Percentiles rank a stretch among this genome's conserved stretches.
phyloP scores from a whole-genome alignment of 2,329 filamentous ascomycete genomes.

The Aspergillus pseudotamarii region DNA sequence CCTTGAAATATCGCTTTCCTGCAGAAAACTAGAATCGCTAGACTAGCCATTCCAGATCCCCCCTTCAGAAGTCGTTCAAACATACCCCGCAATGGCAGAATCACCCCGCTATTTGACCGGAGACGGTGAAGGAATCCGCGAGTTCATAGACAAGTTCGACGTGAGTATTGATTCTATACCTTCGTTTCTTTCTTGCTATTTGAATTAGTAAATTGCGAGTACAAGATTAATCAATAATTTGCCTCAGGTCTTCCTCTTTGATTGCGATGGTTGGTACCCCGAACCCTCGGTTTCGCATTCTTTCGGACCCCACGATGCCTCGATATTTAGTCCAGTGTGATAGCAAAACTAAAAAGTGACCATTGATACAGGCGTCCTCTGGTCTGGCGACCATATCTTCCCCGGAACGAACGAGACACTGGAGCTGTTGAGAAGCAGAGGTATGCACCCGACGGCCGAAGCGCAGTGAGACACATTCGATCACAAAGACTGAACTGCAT shows the following conservation, averaged over 20 bases:
- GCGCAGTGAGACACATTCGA: slow-evolving; percentile 2
- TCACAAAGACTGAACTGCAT: not conserved
- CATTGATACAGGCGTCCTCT: slow-evolving; percentile 76
- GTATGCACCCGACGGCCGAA: slow-evolving; percentile 47
- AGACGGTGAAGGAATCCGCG: slow-evolving; percentile 72
- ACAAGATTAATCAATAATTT: slow-evolving; percentile 21
- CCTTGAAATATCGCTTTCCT: not conserved
- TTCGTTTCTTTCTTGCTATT: not conserved
- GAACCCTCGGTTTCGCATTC: not conserved
- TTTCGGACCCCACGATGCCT: not conserved
- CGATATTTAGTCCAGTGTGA: not conserved
- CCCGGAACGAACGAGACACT: slow-evolving; percentile 83
- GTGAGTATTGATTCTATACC: slow-evolving; percentile 58
- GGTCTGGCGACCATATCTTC: slow-evolving; percentile 92
- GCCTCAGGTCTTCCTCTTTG: slow-evolving; percentile 81
- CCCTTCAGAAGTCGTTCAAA: slow-evolving; percentile 5
- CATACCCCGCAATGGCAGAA: slow-evolving; percentile 26
- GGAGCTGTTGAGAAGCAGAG: slow-evolving; percentile 77
- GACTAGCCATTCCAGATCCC: not conserved
- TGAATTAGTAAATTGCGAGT: not conserved
- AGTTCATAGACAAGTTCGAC: slow-evolving; percentile 89
- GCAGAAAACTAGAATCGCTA: not conserved
- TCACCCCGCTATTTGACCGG: slow-evolving; percentile 70
- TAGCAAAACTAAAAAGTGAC: slow-evolving; percentile 38
- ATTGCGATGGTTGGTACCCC: slow-evolving; percentile 80